phyloP scores from a whole-genome alignment of 345 rosid species.

The Alliaria petiolata region DNA sequence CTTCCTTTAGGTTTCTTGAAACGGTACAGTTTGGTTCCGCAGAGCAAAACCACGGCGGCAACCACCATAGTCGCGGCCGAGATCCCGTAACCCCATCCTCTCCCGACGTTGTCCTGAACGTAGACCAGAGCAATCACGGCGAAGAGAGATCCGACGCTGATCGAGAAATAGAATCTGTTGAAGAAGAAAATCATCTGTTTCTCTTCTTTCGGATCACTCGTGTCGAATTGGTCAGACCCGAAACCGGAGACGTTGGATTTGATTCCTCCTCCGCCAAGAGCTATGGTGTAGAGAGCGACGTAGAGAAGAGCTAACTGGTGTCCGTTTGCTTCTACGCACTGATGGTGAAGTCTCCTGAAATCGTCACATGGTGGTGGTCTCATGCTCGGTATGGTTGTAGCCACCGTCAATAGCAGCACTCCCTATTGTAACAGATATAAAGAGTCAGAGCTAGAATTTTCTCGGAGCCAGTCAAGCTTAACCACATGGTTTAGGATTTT shows the following conservation, averaged over 20 bases:
- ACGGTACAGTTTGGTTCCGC: conserved; percentile 64
- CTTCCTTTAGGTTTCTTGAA: conserved; percentile 78
- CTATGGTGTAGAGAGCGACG: conserved; percentile 73
- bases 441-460: background rate
- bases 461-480: background rate
- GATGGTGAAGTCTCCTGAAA: conserved; percentile 47
- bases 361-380: conserved; percentile 73
- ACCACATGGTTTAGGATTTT: background rate
- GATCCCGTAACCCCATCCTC: conserved; percentile 94
- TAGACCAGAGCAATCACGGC: conserved; percentile 73
- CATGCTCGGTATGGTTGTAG: conserved; percentile 70
- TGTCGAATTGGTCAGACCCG: conserved; percentile 88
- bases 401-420: conserved; percentile 54
- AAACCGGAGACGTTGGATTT: conserved; percentile 92
- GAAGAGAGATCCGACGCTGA: conserved; percentile 80
- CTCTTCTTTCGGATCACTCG: conserved; percentile 70
- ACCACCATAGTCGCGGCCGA: conserved; percentile 79
- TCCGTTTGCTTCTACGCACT: conserved; percentile 70
- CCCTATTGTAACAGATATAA: conserved; percentile 41
- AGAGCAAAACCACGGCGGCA: conserved; percentile 52
- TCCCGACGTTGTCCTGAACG: conserved; percentile 81
- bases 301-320: conserved; percentile 65
- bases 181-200: conserved; percentile 78
- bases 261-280: conserved; percentile 87
- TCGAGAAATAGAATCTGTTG: conserved; percentile 63